Base-by-base conservation (phyloP, 2,329 filamentous ascomycete species). In the Dothidotthia symphoricarpi region DNA sequence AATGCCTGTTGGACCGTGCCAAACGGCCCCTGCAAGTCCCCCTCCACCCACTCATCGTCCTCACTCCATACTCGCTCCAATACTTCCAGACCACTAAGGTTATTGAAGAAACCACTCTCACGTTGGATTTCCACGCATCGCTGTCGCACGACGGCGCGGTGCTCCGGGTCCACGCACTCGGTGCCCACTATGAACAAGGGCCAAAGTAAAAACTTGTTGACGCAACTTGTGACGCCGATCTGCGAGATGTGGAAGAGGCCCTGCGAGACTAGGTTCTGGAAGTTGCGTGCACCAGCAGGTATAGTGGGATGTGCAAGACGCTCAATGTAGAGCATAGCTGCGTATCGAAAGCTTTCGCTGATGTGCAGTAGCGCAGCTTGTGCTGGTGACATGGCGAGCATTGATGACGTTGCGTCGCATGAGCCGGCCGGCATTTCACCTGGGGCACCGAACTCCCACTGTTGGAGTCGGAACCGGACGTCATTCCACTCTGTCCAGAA, bases 41-140 rank as follows among this genome's bases (percentile, higher is more conserved):
- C 41, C 11, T 57, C 57, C 17, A 47, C 39, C 52, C 51, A 54
- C 33, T 59, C 57, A 38, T 67, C 65, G 33, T 81, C 76, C 33
- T 75, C 77, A 10, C 75, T 74, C 90, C 91, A 96, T 12, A 95
- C 77, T 55, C 83, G 82, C 72, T 96, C 90, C 28, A 96, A 69
- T 3, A 95, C 81, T 56, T 93, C 86, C 16, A 96, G 75, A 6
- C 86, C 88, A 6, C 86, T 85, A 27, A 94, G 76, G 63, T 95
- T 96, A 69, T 95, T 96, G 75, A 89, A 87, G 69, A 96, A 96
- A 1, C 90, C 90, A 36, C 86, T 91, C 50, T 91, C 85, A 19
- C 82, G 80, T 75, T 91, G 89, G 50, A 96, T 91, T 59, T 91
- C 88, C 29, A 83, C 76, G 69, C 88, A 95, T 53, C 89, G 84